Percentiles rank a stretch among this genome's conserved stretches.
These are phyloP conservation scores for Diospyros lotus DNA, from an alignment of 148 eudicot species.

Conservation along the genomic window DNA sequence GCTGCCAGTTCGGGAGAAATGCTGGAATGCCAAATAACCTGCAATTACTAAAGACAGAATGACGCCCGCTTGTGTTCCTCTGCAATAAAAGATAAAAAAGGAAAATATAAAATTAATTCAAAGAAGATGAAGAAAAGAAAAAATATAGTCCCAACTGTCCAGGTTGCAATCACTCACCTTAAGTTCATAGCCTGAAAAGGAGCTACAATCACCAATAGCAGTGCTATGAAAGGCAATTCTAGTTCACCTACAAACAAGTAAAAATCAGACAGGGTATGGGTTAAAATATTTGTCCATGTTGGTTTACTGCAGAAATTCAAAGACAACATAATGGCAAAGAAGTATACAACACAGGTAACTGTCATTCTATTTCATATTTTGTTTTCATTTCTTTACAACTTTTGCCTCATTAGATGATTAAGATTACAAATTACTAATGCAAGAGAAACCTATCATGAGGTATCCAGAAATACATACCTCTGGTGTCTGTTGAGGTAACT, in stretches of 20 bases:
- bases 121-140: neutral
- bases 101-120: conserved; percentile 2
- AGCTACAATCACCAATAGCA: conserved; percentile 69
- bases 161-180: conserved; percentile 37
- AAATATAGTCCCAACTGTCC: neutral
- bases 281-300: neutral
- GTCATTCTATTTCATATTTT: neutral
- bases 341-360: no score
- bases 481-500: neutral
- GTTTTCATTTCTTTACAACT: neutral
- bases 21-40: conserved; percentile 78
- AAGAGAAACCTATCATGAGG: conserved; percentile 5
- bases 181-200: conserved; percentile 68
- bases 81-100: conserved; percentile 22
- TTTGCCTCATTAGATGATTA: neutral
- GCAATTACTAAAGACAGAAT: conserved; percentile 61
- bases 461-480: neutral
- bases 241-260: conserved; percentile 55
- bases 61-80: conserved; percentile 70
- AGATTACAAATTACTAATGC: neutral
- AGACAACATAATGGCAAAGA: neutral
- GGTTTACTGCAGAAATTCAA: neutral
- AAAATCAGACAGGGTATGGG: conserved; percentile 6
- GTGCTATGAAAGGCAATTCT: conserved; percentile 70
- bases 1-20: conserved; percentile 66